Base-by-base conservation (phyloP, 345 rosid species). In the Gynandropsis gynandra region DNA sequence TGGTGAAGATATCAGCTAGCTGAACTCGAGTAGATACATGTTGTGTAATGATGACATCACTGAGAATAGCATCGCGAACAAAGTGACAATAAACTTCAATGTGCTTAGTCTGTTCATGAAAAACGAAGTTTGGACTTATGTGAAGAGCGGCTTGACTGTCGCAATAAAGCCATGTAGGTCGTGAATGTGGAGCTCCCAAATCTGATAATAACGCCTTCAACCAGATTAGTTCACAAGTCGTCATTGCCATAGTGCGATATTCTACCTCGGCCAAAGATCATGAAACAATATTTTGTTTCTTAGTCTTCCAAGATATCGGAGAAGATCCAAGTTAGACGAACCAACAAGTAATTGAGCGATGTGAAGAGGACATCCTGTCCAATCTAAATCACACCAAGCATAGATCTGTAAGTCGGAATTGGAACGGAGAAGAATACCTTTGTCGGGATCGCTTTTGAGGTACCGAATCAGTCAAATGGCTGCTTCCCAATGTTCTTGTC, bases 41-140 rank as follows among this genome's bases (percentile, higher is more conserved):
- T 2, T 5, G 29, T 5, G 29, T 24, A 24, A 5, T 2, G 29
- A 24, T 24, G 2, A 2, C 4, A 2, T 5, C 4, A 24, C 4
- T 2, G 29, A 2, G 2, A 5, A 24, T 24, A 24, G 2, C 4
- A 8, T 47, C 8, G 1, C 36, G 36, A 2, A 24, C 10, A 24
- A 24, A 21, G 14, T 47, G 52, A 24, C 52, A 47, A 9, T 47
- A 16, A 0, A 47, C 36, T 12, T 47, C 36, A 24, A 47, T 47
- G 8, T 47, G 52, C 16, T 47, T 47, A 1, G 52, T 21, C 0
- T 36, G 8, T n/a, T 47, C 52, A 11, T 47, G 52, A 6, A 20
- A 47, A 14, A 47, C 36, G 7, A 16, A 16, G 20, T 47, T 47
- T 0, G 15, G 1, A 24, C 16, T 9, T 2, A 47, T 20, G 4